Evolutionary conservation across 2,329 filamentous ascomycete genomes (phyloP).

Genomic region (Diaporthe capsici): DNA sequence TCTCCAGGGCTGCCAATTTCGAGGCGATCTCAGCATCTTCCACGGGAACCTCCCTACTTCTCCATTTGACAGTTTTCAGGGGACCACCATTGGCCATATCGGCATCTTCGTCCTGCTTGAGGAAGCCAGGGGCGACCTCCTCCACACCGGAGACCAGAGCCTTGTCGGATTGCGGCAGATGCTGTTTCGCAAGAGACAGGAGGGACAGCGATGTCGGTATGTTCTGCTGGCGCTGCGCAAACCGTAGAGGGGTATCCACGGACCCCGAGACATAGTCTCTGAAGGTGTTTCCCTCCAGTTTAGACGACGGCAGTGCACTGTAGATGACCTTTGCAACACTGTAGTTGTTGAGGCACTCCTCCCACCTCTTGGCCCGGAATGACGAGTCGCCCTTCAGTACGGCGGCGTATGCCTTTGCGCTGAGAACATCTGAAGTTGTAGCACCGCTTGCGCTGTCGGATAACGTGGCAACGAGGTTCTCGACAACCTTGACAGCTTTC

Average conservation of each 20-base stretch:
- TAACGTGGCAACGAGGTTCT: constrained; percentile 76
- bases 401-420: constrained; percentile 87
- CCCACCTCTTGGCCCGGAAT: constrained; percentile 93
- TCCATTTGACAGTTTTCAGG: constrained; percentile 86
- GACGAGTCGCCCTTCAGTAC: constrained; percentile 82
- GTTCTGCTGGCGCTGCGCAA: constrained; percentile 92
- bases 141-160: constrained; percentile 77
- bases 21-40: constrained; percentile 94
- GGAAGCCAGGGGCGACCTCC: constrained; percentile 76
- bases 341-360: constrained; percentile 81
- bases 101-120: constrained; percentile 71
- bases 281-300: constrained; percentile 80
- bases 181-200: constrained; percentile 81
- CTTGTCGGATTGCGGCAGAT: constrained; percentile 78
- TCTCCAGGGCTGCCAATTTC: constrained; percentile 79
- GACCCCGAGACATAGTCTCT: constrained; percentile 88
- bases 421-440: constrained; percentile 79
- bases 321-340: constrained; percentile 87
- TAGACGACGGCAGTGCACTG: constrained; percentile 75
- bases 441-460: constrained; percentile 77
- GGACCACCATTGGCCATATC: constrained; percentile 61
- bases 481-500: constrained; percentile 82
- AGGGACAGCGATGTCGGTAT: constrained; percentile 89
- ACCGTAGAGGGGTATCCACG: constrained; percentile 93
- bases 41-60: constrained; percentile 86